Evolutionary conservation across 179 eudicot species (phyloP), one percentile per base, ranked within the genome.

Genomic region (Carnegiea gigantea): DNA sequence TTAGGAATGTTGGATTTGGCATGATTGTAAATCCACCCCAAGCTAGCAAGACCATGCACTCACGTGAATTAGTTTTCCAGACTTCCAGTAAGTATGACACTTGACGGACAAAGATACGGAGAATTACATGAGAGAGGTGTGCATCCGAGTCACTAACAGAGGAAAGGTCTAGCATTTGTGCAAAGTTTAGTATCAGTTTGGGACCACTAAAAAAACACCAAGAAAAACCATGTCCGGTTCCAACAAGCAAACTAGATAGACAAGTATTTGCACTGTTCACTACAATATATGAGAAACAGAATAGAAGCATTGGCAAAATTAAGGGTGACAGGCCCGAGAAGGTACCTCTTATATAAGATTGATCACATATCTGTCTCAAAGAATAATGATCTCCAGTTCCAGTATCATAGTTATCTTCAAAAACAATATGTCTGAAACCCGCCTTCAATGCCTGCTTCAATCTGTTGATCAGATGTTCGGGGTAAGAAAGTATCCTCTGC

Each of bases 331-430:
- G 48, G 33, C 62, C 38, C 70, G 57, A 75, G 74, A 60, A 43
- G 46, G 24, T 82, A 96, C 99, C 99, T 90, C 95, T 90, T 80
- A 96, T 93, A 84, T 96, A 94, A 82, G 85, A 90, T 81, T 96
- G 99, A 87, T 96, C 99, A 86, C 99, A 96, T 40, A 96, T 96
- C 87, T 96, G 99, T 86, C 99, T 88, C 71, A 96, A 87, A 82
- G 98, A 96, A 86, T 96, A 96, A 88, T 96, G 99, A 88, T 96
- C 99, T 80, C 98, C 99, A 82, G 96, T 94, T 77, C 99, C 99
- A 76, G 99, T 96, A 84, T 96, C 99, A 79, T 96, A 96, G 83
- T 96, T 96, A 89, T 96, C 99, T 90, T 96, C 99, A 82, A 96
- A 96, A 23, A 96, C 87, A 79, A 96, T 93, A 89, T 94, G 97